phyloP scores from a whole-genome alignment of 225 moss, liverwort and hornwort species.

The Sphagnum contortum region DNA sequence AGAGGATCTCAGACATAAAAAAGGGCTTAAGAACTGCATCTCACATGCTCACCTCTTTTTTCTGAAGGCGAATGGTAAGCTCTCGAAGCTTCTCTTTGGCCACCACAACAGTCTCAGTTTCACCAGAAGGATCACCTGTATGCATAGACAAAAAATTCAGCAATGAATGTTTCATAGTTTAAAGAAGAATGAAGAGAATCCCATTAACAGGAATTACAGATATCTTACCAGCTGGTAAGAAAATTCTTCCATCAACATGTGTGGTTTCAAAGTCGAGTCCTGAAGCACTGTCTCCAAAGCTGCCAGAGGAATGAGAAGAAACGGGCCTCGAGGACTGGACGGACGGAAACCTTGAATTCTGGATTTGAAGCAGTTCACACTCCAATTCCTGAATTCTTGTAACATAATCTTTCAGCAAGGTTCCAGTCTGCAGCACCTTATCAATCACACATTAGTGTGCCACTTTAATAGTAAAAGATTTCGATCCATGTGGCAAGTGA shows the following conservation, averaged over 20 bases:
- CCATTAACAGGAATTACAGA: too few species aligned
- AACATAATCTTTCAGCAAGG: constrained; percentile 58
- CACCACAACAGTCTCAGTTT: constrained; percentile 54
- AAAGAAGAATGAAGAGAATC: too few species aligned
- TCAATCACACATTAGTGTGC: too few species aligned
- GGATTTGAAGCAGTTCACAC: constrained; percentile 52
- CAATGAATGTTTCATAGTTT: too few species aligned
- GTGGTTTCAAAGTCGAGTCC: constrained; percentile 52
- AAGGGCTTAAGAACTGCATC: too few species aligned
- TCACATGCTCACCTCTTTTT: constrained; percentile 61
- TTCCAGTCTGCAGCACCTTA: constrained; percentile 40
- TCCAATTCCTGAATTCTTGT: constrained; percentile 72
- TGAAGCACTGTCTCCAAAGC: constrained; percentile 56
- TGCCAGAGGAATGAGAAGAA: constrained; percentile 45
- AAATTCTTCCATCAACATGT: constrained; percentile 46
- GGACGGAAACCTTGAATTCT: constrained; percentile 35
- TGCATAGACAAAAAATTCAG: too few species aligned
- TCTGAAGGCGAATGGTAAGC: constrained; percentile 72
- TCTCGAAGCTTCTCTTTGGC: constrained; percentile 85
- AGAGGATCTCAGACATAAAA: too few species aligned
- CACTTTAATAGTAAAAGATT: too few species aligned
- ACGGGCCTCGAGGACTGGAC: constrained; percentile 45
- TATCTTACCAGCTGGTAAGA: constrained; percentile 37
- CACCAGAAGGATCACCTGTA: constrained; percentile 41
- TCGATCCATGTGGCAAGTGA: too few species aligned